Base-by-base conservation (phyloP, 73 alveolate species). In the Paramecium bursaria region DNA sequence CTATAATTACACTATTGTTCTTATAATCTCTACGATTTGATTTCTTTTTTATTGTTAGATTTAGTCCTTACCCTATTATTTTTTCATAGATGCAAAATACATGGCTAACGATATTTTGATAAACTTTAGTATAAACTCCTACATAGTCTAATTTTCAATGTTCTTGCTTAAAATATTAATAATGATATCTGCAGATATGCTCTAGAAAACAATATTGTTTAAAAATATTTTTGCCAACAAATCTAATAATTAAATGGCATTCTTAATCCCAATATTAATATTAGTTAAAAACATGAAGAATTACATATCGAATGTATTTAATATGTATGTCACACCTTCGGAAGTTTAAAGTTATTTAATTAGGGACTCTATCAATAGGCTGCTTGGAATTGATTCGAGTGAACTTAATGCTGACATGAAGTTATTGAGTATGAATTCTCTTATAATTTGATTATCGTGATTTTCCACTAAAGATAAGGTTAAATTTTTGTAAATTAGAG, bases 391-490 rank as follows among this genome's bases (percentile, higher is more conserved):
- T 15, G 98, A 82, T 44, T 88, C 94, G 30, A 93, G 61, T 35
- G 90, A 57, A 53, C 91, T 95, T 74, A 95, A 96, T 15, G 91
- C 75, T 35, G 94, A 29, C 19, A 60, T 85, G 86, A 96, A 97
- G 74, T 97, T 97, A 13, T 87, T 75, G 67, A 96, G 54, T 74
- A 96, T 93, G 61, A 90, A 93, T 50, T 97, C 98, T 67, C 99
- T 86, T 25, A 95, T 86, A 19, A 80, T 55, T 14, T 91, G 55
- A 90, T 97, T 97, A 47, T 89, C 87, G 73, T 96, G 98, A 80
- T 95, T 91, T 55, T 96, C 99, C n/a, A 97, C 95, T 50, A 96
- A 87, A 15, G 94, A 87, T 75, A 97, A 96, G 4, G 97, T 93
- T 61, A 96, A 86, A 11, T 96, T 87, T 85, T 48, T 48, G 75